Base-by-base conservation (phyloP, 2,329 filamentous ascomycete species). In the Fusarium redolens region DNA sequence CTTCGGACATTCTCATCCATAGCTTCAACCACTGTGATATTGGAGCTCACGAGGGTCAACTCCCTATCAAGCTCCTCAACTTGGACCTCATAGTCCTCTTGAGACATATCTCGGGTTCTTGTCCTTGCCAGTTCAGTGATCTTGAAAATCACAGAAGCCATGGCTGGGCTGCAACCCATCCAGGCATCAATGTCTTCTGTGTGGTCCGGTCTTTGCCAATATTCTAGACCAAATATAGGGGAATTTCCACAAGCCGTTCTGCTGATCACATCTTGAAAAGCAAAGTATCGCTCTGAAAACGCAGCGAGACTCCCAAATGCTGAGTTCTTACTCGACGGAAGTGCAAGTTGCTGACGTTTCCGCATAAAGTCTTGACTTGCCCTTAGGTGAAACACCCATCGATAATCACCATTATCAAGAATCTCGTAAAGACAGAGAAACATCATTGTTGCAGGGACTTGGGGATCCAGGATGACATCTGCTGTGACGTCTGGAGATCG, bases 241-340 rank as follows among this genome's bases (percentile, higher is more conserved):
- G 83, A 81, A 15, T 86, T 83, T 5, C 84, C 85, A 57, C 85
- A 87, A 1, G 85, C 85, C 0, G 85, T 87, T 38, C 85, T 81
- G 33, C 85, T 85, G 68, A 87, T 86, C 20, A 86, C 84, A 65
- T 87, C 85, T 65, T 87, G 85, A 18, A 86, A 87, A 7, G 85
- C 85, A 61, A 87, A 87, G 68, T 86, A 87, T 3, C 82, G 80
- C 68, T 87, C 85, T 1, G 84, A 82, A 10, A 82, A 81, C 0
- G 82, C 77, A 8, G 69, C 55, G 9, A 76, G 62, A 28, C 51
- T 72, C 8, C 22, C 68, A 25, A 56, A 62, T 7, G 65, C 52
- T 1, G 47, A 37, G 5, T 33, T 44, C 3, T 51, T 25, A 2
- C 33, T 37, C 1, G 60, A n/a, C 72, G 76, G 52, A 76, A 77